phyloP scores from a whole-genome alignment of 768 basidiomycete species.

The Mrakia gelida region DNA sequence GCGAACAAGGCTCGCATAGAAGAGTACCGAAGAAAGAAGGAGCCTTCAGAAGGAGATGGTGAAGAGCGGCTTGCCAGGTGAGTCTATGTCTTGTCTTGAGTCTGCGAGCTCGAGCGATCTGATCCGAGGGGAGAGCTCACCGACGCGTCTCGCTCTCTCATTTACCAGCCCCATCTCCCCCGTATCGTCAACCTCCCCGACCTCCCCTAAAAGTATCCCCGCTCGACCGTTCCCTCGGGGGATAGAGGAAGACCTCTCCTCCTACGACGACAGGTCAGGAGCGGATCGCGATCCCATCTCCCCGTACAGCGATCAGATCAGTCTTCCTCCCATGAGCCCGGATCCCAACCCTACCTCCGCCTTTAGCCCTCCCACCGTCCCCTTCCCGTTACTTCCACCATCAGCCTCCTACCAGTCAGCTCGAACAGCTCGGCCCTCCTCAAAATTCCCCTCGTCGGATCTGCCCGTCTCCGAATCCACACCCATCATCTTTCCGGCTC shows the following conservation, averaged over 20 bases:
- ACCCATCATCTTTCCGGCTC: not conserved
- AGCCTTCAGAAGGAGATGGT: not conserved
- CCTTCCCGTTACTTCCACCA: not conserved
- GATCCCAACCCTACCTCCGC: not conserved
- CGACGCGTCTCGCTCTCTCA: not conserved
- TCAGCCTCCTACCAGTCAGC: not conserved
- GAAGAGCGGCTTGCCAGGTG: not conserved
- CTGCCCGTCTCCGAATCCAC: not conserved
- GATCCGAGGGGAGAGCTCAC: not conserved
- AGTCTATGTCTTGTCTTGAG: too few relatives aligned
- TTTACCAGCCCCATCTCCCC: not conserved
- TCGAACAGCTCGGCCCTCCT: not conserved
- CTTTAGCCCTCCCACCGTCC: not conserved
- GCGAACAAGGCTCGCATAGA: conserved; percentile 7
- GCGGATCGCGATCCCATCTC: not conserved
- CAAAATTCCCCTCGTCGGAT: not conserved
- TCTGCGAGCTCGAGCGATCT: not conserved
- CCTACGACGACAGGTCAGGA: not conserved
- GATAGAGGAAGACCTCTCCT: not conserved
- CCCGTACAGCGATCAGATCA: conserved; percentile 1
- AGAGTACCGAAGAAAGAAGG: not conserved
- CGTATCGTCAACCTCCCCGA: not conserved
- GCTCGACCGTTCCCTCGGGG: not conserved
- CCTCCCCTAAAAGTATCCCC: not conserved
- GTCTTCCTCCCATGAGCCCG: conserved; percentile 3